phyloP scores from a whole-genome alignment of 768 basidiomycete species.

The Panaeolus cyanescens region DNA sequence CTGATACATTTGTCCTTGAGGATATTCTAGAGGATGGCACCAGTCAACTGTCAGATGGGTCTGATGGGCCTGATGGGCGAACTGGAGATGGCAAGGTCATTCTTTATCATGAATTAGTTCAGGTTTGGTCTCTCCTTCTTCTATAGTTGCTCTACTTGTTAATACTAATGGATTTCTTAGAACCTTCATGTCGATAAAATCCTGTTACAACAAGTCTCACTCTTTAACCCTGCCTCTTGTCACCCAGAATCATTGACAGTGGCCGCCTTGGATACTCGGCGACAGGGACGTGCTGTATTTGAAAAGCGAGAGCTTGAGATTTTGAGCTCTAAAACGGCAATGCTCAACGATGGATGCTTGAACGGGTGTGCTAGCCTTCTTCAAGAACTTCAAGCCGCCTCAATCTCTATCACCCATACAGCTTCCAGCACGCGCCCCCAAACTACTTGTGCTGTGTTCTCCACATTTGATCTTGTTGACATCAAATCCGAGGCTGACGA shows the following conservation, averaged over 20 bases:
- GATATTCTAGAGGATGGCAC: too few species aligned
- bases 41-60: too few species aligned
- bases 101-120: too few species aligned
- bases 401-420: background rate
- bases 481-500: constrained; percentile 17
- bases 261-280: background rate
- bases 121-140: too few species aligned
- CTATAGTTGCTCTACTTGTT: too few species aligned
- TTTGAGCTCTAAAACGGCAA: background rate
- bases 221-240: background rate
- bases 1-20: too few species aligned
- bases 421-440: background rate
- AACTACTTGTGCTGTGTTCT: constrained; percentile 19
- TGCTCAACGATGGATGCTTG: constrained; percentile 26
- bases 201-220: too few species aligned
- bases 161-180: too few species aligned
- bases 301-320: constrained; percentile 6
- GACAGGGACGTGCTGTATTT: background rate
- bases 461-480: constrained; percentile 17
- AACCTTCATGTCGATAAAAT: too few species aligned
- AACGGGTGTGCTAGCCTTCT: constrained; percentile 25
- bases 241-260: background rate
- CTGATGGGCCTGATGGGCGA: too few species aligned
- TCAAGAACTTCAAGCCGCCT: constrained; percentile 2
- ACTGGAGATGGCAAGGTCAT: too few species aligned